Percentiles rank a stretch among this genome's conserved stretches.
These are phyloP conservation scores for Mucor lusitanicus DNA, from an alignment of 371 early-diverging fungal genomes.

Conservation along the genomic window DNA sequence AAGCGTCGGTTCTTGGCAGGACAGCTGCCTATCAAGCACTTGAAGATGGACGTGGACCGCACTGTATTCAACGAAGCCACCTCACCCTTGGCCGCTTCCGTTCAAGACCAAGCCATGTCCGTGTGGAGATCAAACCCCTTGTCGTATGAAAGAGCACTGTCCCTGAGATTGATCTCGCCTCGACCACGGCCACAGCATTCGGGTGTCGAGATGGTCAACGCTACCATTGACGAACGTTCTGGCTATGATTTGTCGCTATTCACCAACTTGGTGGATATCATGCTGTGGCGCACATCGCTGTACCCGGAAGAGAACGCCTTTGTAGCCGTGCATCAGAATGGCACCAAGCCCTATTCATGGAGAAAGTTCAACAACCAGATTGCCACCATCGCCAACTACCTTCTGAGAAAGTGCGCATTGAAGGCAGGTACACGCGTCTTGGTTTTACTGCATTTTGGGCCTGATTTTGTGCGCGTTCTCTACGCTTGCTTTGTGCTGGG, in stretches of 20 bases:
- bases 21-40: slow-evolving; percentile 44
- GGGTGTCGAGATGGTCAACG: slow-evolving; percentile 66
- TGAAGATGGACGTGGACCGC: slow-evolving; percentile 57
- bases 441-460: slow-evolving; percentile 67
- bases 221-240: slow-evolving; percentile 69
- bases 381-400: slow-evolving; percentile 64
- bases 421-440: slow-evolving; percentile 66
- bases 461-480: slow-evolving; percentile 73
- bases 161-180: slow-evolving; percentile 30
- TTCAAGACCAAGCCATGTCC: slow-evolving; percentile 25
- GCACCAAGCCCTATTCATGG: slow-evolving; percentile 67
- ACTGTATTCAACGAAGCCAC: slow-evolving; percentile 55
- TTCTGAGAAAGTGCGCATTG: slow-evolving; percentile 55
- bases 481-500: slow-evolving; percentile 85
- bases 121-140: slow-evolving; percentile 47
- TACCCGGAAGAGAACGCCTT: slow-evolving; percentile 72
- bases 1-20: slow-evolving; percentile 69
- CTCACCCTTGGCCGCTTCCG: slow-evolving; percentile 15
- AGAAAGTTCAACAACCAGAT: slow-evolving; percentile 72
- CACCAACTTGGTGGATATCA: slow-evolving; percentile 65
- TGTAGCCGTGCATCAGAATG: slow-evolving; percentile 46
- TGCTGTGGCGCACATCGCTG: slow-evolving; percentile 70
- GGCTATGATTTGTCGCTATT: slow-evolving; percentile 71
- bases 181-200: slow-evolving; percentile 71
- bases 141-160: slow-evolving; percentile 37